Evolutionary conservation across 2,329 filamentous ascomycete species (phyloP).

Genomic region (Alternaria arbusti): DNA sequence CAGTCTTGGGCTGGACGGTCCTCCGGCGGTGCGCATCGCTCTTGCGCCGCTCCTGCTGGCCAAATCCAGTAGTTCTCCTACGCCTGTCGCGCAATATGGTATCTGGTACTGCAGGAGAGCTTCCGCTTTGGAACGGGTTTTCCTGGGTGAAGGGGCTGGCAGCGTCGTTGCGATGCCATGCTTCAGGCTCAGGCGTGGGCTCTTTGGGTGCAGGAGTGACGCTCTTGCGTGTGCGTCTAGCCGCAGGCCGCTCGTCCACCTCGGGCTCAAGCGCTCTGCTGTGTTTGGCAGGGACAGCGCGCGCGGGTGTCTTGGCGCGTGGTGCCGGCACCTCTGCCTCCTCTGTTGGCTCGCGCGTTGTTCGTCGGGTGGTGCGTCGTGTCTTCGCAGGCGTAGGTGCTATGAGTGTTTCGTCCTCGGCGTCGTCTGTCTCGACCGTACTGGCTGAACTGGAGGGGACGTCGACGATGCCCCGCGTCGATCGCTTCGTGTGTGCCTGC

Average conservation of each 20-base stretch:
- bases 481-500: conserved; percentile 80
- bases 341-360: conserved; percentile 53
- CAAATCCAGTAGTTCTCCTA: conserved; percentile 58
- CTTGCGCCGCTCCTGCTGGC: conserved; percentile 51
- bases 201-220: conserved; percentile 52
- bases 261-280: conserved; percentile 48
- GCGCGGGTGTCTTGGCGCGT: conserved; percentile 44
- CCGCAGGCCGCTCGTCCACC: conserved; percentile 40
- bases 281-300: conserved; percentile 53
- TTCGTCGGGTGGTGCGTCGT: conserved; percentile 40
- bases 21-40: conserved; percentile 52
- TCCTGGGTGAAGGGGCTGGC: conserved; percentile 81
- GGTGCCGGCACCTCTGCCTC: conserved; percentile 29
- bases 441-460: conserved; percentile 70
- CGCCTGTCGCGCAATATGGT: conserved; percentile 53
- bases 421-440: conserved; percentile 61
- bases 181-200: conserved; percentile 58
- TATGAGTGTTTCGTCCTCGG: conserved; percentile 52
- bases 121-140: conserved; percentile 91
- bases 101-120: conserved; percentile 63
- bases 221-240: conserved; percentile 48
- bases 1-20: conserved; percentile 50
- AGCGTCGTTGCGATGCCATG: conserved; percentile 50
- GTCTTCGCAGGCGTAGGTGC: conserved; percentile 50
- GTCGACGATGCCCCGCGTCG: conserved; percentile 81